A percentile compares a stretch with the other conserved stretches of the same genome.
Conservation (phyloP, 2,329 filamentous ascomycete genomes). For the Colletotrichum acutatum region DNA sequence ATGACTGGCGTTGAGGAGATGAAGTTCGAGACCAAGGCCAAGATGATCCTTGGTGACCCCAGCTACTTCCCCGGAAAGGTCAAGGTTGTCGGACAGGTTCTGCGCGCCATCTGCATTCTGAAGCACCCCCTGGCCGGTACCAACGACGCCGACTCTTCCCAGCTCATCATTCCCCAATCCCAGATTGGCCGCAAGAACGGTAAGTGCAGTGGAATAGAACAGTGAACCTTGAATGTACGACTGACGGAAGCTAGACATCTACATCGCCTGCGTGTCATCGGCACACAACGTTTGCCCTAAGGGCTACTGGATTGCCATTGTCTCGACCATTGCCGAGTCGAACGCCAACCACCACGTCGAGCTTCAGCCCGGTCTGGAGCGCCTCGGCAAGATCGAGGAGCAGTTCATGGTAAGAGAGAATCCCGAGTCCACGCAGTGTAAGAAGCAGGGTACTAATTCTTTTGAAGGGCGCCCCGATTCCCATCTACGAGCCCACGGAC, state of each 20-base stretch:
- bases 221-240: not conserved
- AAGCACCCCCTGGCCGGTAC: slow-evolving; percentile 95
- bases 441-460: not conserved
- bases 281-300: slow-evolving; percentile 99
- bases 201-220: slow-evolving; percentile 52
- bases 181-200: slow-evolving; percentile 97
- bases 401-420: slow-evolving; percentile 81
- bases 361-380: slow-evolving; percentile 90
- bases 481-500: slow-evolving; percentile 90
- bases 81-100: slow-evolving; percentile 86
- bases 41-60: slow-evolving; percentile 95
- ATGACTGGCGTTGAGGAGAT: slow-evolving; percentile 93
- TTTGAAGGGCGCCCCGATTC: slow-evolving; percentile 80
- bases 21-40: slow-evolving; percentile 96
- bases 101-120: slow-evolving; percentile 97
- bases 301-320: slow-evolving; percentile 98
- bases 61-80: slow-evolving; percentile 96
- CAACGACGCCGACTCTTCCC: slow-evolving; percentile 86
- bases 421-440: not conserved
- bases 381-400: slow-evolving; percentile 93
- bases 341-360: slow-evolving; percentile 95
- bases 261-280: slow-evolving; percentile 94
- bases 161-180: slow-evolving; percentile 97
- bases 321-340: slow-evolving; percentile 95
- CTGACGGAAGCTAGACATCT: slow-evolving; percentile 76